Conservation (phyloP, 139 green algal genomes). For the Cymbomonas tetramitiformis region DNA sequence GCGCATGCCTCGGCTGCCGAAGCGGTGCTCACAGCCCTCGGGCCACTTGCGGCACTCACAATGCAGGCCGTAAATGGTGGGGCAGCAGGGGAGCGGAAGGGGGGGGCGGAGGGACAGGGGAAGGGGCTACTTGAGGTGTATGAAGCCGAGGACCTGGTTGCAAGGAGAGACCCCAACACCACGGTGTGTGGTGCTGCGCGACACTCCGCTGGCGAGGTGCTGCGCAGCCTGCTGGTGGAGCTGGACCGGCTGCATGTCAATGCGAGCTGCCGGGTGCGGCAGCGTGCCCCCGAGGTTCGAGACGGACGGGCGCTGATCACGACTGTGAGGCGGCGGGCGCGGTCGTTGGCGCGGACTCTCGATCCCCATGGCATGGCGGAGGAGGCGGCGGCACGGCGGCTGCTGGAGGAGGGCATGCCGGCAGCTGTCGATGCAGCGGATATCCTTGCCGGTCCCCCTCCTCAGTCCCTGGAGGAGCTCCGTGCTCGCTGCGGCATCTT, state of each 20-base stretch:
- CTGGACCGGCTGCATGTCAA: slow-evolving; percentile 11
- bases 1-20: no score
- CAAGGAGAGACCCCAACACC: no score
- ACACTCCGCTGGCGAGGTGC: background rate
- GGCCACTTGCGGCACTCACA: no score
- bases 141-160: no score
- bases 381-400: background rate
- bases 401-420: background rate
- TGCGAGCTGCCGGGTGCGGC: background rate
- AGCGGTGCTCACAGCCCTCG: no score
- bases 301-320: background rate
- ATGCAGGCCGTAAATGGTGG: no score
- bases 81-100: no score
- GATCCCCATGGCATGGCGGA: background rate
- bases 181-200: no score
- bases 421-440: background rate
- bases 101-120: no score
- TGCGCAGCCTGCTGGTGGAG: background rate
- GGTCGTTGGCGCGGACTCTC: background rate
- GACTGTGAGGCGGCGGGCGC: background rate
- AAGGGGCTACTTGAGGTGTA: no score
- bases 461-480: slow-evolving; percentile 4
- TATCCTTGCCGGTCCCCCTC: background rate
- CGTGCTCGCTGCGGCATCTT: background rate
- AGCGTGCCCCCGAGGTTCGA: background rate